Evolutionary conservation across 768 basidiomycete genomes (phyloP).

Genomic region (Phlebiopsis flavidoalba): DNA sequence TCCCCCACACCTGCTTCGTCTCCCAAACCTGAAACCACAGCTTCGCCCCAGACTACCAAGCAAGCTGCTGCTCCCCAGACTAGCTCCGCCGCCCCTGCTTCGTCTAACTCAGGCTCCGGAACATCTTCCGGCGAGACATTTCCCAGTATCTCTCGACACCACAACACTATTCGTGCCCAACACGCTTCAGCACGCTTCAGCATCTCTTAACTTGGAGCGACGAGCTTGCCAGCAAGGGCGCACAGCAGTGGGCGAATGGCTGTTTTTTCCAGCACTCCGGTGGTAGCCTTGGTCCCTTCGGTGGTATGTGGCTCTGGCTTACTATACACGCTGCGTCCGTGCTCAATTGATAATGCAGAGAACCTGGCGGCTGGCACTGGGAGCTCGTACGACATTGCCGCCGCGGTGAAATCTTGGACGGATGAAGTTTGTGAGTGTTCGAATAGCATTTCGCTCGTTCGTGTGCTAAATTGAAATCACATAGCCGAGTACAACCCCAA

Average conservation of each 20-base stretch:
- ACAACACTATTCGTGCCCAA: constrained; percentile 57
- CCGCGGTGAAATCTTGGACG: constrained; percentile 57
- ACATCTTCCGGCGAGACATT: constrained; percentile 42
- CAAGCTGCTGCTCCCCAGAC: constrained; percentile 15
- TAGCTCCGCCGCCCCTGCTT: background rate
- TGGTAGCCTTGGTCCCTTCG: constrained; percentile 57
- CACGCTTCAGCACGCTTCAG: constrained; percentile 63
- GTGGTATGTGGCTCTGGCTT: constrained; percentile 35
- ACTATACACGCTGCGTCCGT: background rate
- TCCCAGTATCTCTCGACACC: constrained; percentile 48
- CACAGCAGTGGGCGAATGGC: constrained; percentile 62
- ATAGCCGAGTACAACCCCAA: constrained; percentile 52
- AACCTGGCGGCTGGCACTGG: constrained; percentile 76
- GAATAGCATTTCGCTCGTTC: background rate
- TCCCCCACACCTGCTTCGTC: background rate
- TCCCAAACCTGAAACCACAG: background rate
- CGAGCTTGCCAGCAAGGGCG: constrained; percentile 49
- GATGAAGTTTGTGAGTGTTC: constrained; percentile 53
- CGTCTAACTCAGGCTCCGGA: background rate
- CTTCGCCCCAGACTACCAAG: constrained; percentile 6
- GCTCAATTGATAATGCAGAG: constrained; percentile 34
- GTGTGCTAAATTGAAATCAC: background rate
- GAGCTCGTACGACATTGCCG: constrained; percentile 37
- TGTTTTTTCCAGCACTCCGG: constrained; percentile 70
- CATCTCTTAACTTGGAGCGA: constrained; percentile 66